phyloP scores from a whole-genome alignment of 2,329 filamentous ascomycete species.

The Clonostachys sp. region DNA sequence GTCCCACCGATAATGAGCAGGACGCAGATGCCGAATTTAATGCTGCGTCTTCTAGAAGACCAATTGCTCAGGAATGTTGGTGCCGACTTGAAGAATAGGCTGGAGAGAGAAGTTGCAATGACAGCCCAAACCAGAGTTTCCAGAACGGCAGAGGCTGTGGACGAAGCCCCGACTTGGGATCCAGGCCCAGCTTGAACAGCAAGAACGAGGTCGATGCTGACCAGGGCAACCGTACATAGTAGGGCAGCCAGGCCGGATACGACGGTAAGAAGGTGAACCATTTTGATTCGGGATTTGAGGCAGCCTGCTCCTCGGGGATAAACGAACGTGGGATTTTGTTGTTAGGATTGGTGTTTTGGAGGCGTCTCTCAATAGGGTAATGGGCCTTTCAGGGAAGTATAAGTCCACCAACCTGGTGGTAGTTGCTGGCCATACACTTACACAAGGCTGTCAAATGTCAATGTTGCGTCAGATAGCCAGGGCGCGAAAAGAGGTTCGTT shows the following conservation, averaged over 20 bases:
- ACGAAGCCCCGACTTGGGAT: conserved; percentile 5
- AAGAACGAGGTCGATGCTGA: conserved; percentile 1
- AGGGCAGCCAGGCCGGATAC: conserved; percentile 1
- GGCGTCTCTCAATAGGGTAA: no score
- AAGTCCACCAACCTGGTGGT: no score
- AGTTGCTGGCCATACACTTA: no score
- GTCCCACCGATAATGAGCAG: background rate
- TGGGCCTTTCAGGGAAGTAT: no score
- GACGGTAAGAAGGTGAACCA: background rate
- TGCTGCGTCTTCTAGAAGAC: background rate
- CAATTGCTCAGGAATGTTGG: background rate
- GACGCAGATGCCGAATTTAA: background rate
- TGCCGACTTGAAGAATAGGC: background rate
- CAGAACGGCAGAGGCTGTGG: conserved; percentile 17
- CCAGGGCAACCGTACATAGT: conserved; percentile 1
- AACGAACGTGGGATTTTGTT: no score
- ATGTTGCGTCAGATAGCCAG: no score
- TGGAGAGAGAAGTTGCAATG: background rate
- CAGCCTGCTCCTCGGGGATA: no score
- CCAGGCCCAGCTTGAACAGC: background rate
- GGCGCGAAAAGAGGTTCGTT: no score
- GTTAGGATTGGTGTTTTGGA: no score
- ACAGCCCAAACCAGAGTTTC: conserved; percentile 10
- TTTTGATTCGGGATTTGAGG: background rate
- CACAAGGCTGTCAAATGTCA: no score